Base-by-base conservation (phyloP, 352 stramenopile species). In the Pythium diclinum region DNA sequence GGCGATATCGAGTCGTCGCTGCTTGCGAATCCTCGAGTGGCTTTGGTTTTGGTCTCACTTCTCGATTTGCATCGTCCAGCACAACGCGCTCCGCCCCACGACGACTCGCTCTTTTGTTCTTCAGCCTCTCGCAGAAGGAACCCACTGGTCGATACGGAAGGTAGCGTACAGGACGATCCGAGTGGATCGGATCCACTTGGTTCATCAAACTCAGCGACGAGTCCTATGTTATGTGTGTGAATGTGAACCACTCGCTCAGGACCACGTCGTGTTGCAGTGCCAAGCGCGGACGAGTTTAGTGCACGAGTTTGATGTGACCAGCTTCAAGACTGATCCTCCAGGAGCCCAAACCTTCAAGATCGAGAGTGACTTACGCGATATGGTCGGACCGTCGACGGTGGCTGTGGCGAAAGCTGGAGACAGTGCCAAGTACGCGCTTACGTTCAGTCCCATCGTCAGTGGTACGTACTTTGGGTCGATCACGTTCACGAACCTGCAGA, bases 391-490 rank as follows among this genome's bases (percentile, higher is more conserved):
- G 0, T 70, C 87, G 0, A 85, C 70, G 0, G 60, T 96, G 21
- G 71, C 57, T 0, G 73, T 97, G 0, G 61, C 77, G 5, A 69
- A 54, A 19, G 42, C 51, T 9, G 59, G 61, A 6, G 68, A 62
- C 11, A 71, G 36, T 1, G 76, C 65, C 5, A 81, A 85, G 60
- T 98, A 98, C 55, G 67, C 78, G 19, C 70, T 98, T 3, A 95
- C 79, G 0, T 92, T 98, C 44, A 90, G 75, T 68, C 94, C 94
- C 9, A 63, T 92, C 14, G 77, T 97, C 25, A 96, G 91, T 11
- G 94, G 95, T 10, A 88, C 77, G 44, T 98, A 97, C 66, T 97
- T 94, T 72, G 95, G 95, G 7, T 94, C 86, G 8, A 81, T 98
- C 52, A 97, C 90, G 13, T 98, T 98, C 62, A 97, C 82, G 10